Evolutionary conservation across 2,329 filamentous ascomycete species (phyloP).

Genomic region (Cytospora chrysosperma): DNA sequence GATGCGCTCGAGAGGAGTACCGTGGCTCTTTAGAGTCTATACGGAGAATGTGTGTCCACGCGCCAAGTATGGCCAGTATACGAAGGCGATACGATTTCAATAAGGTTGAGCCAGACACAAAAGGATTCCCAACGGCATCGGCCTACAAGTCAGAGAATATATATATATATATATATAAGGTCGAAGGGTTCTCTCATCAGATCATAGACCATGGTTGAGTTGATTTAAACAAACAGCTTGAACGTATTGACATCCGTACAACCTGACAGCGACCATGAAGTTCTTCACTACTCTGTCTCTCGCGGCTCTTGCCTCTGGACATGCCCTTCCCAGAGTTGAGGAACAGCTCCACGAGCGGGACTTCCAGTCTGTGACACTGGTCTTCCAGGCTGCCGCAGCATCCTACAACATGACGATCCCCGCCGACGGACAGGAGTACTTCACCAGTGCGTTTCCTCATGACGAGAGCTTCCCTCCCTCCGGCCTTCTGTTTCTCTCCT

Average conservation of each 20-base stretch:
- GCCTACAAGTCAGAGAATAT: not conserved
- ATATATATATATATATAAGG: not conserved
- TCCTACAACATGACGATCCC: constrained; percentile 13
- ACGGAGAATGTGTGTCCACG: not conserved
- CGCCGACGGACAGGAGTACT: constrained; percentile 14
- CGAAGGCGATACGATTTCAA: not conserved
- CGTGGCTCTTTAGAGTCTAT: not conserved
- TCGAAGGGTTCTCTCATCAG: not conserved
- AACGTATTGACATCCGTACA: not conserved
- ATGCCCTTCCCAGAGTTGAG: not conserved
- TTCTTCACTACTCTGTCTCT: not conserved
- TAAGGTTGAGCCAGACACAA: not conserved
- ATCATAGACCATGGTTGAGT: not conserved
- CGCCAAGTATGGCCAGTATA: not conserved
- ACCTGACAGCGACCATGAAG: not conserved
- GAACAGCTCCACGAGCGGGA: not conserved
- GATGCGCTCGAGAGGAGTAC: not conserved
- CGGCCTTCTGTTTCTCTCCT: not conserved
- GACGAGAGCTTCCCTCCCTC: too few species aligned
- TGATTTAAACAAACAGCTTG: not conserved
- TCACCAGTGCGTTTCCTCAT: constrained; percentile 5
- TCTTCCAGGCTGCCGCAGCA: constrained; percentile 8
- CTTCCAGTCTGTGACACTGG: constrained; percentile 7
- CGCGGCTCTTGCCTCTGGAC: not conserved
- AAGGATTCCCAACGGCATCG: too few species aligned